Base-by-base conservation (phyloP, 169 alveolate species). In the Neospora caninum region DNA sequence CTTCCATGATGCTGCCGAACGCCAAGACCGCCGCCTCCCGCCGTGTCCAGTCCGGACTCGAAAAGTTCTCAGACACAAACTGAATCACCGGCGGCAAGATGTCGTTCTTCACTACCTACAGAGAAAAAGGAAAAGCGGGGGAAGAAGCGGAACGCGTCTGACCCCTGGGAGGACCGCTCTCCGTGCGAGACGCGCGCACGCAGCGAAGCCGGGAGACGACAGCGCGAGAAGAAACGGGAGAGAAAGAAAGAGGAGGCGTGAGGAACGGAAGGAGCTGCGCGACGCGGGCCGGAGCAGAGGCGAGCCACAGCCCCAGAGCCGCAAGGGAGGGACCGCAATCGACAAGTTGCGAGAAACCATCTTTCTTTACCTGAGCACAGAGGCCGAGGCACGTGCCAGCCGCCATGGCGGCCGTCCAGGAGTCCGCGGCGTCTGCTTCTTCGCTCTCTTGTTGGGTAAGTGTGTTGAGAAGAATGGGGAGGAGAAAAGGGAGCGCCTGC, bases 21-120 rank as follows among this genome's bases (percentile, higher is more conserved):
- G 99, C 99, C 80, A 98, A 94, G 42, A 98, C 98, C 27, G 99
- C 99, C 18, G 99, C 99, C 96, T 98, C 99, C 69, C 99, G 97
- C 88, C 96, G 94, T 88, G 97, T 97, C 99, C 99, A 98, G 95
- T 97, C 97, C 41, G 98, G 94, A 94, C 97, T 96, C 88, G 95
- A 86, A 92, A 98, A 98, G 96, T 98, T 98, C 42, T 96, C 97
- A 89, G 97, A 97, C 86, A 98, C 98, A 88, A 98, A 98, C 78
- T 97, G 96, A 39, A 98, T 96, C 73, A 97, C 98, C 27, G 98
- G 97, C 91, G 96, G 97, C 53, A 98, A 96, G 27, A 98, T 98
- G 86, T 97, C 98, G 96, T 98, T 98, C 94, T 96, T 96, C 73
- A 98, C 97, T 80, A 97, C 96, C 96, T 98, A 99, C 70, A 98